Evolutionary conservation across 2,329 filamentous ascomycete genomes (phyloP), one percentile per base, ranked within the genome.

Genomic region (Penicillium sp.): DNA sequence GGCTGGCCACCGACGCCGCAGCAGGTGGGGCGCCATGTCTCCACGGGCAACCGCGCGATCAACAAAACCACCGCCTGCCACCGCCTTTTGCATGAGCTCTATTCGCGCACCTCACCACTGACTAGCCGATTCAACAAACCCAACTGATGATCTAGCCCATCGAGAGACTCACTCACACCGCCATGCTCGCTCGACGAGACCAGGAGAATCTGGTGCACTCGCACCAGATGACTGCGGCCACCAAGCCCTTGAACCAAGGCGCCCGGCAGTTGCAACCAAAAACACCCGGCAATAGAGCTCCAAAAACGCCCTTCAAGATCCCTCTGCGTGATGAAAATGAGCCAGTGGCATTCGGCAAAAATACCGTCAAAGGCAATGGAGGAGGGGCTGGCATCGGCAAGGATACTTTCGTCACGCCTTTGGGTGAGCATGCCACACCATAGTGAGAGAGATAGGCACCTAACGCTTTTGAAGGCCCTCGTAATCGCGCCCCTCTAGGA

Each of bases 271-370:
- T 86, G 52, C 78, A 80, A 58, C 84, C 89, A 55, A 96, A 93
- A 75, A 96, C 91, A 26, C 91, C 91, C 0, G 88, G 85, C 56
- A 81, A 83, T 58, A 85, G 85, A 68, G 86, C 81, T 62, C 87
- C 89, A 8, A 96, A 95, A 74, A 96, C 91, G 5, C 91, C 92
- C 0, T 84, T 92, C 68, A 89, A 87, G 67, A 75, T 90, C 49
- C 82, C 86, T 7, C 79, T 90, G 60, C 90, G 95, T 63, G 90
- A 97, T 66, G 93, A 97, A 73, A 97, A 97, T 74, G 84, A 82
- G n/a, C 78, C 83, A 8, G 66, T 77, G 53, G 78, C 71, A 0
- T 77, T 84, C 59, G 83, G 82, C 52, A 91, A 87, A 71, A 81
- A 81, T 42, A 76, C 77, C 1, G 67, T 83, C 52, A 82, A 83